A percentile compares a stretch with the other conserved stretches of the same genome.
These are phyloP conservation scores for Vitellaria paradoxa DNA, from an alignment of 179 eudicot genomes.

Conservation along the genomic window DNA sequence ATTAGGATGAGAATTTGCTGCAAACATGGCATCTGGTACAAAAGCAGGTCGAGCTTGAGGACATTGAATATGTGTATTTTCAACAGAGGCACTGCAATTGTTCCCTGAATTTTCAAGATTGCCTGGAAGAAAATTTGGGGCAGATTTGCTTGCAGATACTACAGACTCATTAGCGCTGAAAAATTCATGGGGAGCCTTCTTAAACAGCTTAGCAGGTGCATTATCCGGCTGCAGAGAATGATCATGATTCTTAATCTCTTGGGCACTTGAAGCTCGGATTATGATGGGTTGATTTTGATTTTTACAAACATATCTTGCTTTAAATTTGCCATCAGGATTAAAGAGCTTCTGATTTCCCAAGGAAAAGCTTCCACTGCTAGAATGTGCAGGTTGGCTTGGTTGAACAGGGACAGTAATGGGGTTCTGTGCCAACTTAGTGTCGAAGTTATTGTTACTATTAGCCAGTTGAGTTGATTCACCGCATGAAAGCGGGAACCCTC, in stretches of 20 bases:
- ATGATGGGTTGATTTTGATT: conserved; percentile 22
- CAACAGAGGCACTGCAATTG: conserved; percentile 17
- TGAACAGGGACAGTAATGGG: conserved; percentile 21
- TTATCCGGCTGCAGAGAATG: conserved; percentile 25
- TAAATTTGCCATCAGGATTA: conserved; percentile 24
- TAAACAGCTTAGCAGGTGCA: conserved; percentile 27
- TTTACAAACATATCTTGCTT: conserved; percentile 27
- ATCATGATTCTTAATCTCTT: conserved; percentile 31
- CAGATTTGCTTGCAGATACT: conserved; percentile 35
- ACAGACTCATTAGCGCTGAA: conserved; percentile 34
- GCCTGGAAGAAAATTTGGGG: conserved; percentile 31
- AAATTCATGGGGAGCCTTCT: conserved; percentile 40
- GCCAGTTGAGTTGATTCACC: conserved; percentile 23
- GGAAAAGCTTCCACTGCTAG: conserved; percentile 9
- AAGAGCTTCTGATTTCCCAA: conserved; percentile 17
- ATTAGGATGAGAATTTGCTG: conserved; percentile 27
- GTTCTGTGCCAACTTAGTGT: conserved; percentile 14
- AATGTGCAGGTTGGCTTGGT: conserved; percentile 14
- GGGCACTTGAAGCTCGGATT: conserved; percentile 29
- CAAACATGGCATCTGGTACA: conserved; percentile 34
- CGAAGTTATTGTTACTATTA: not conserved
- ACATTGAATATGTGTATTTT: conserved; percentile 27
- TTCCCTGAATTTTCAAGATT: conserved; percentile 33
- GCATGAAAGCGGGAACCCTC: conserved; percentile 41
- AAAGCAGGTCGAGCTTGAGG: conserved; percentile 37